Base-by-base conservation (phyloP, 768 basidiomycete genomes). In the Collybiopsis luxurians region DNA sequence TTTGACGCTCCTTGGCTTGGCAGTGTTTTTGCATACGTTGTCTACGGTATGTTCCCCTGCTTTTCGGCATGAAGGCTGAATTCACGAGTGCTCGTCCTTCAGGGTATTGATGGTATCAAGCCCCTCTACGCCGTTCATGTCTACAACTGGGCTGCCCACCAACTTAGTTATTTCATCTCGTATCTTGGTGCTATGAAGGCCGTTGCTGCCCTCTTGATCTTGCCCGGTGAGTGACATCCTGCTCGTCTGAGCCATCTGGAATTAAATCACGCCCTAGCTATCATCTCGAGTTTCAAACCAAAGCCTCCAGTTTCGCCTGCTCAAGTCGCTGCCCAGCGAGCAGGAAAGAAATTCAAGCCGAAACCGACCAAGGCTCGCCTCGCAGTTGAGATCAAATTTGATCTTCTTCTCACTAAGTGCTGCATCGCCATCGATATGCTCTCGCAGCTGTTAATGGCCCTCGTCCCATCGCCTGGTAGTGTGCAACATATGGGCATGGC, bases 81-180 rank as follows among this genome's bases (percentile, higher is more conserved):
- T 15, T 6, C 52, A 30, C 34, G 10, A 30, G 19, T 31, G 15
- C 24, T 27, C 3, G 15, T 36, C 26, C 23, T 4, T 21, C 9
- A 88, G 81, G 91, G 90, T n/a, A 61, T 92, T 3, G 86, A 82
- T 69, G 88, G 89, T 66, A 73, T 92, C 67, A 94, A 92, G 65
- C 92, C 92, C 67, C 73, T 92, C 26, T 94, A 92, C 65, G 90
- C 87, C 2, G 82, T 76, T 51, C 87, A 90, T 64, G 70, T 82
- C 9, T 92, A 88, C 61, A 74, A 74, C 48, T 92, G 90, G 90
- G 79, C 76, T 42, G 82, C 86, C 17, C 86, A 86, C 62, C 79
- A 87, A 67, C 69, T 92, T 61, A 84, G 88, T 58, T 89, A 89
- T 66, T 92, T 89, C 61, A 86, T 92, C 48, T 86, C 87, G 1